Evolutionary conservation across 139 green algal genomes (phyloP), one percentile per base, ranked within the genome.

Genomic region (Asterochloris sp.): DNA sequence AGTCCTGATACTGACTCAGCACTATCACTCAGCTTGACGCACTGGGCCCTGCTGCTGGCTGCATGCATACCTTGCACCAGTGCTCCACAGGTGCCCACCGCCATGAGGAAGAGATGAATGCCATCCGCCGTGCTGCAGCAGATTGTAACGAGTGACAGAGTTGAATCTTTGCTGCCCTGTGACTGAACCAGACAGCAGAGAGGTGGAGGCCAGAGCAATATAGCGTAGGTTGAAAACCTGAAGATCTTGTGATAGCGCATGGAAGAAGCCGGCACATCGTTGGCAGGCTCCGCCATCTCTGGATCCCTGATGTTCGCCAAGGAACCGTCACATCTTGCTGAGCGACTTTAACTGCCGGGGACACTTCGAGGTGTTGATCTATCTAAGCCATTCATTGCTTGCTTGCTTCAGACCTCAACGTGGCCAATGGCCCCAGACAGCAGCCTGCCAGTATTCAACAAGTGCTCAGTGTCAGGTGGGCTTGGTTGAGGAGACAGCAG

Each of bases 1-100:
- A 0, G 54, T 87, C 26, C 82, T 63, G 2, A 87, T 66, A 19
- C 78, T 69, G n/a, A 66, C 91, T 14, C 92, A 83, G n/a, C 80
- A 89, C 19, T 95, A 66, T 63, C 92, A 96, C n/a, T 92, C 17
- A 16, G 14, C 16, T 69, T 76, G 17, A 76, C 17, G 24, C 69
- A 15, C 24, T 76, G 16, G 74, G 2, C 60, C 26, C 74, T 66
- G 62, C 15, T 74, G n/a, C 14, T 16, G 15, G 0, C 19, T 26
- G 6, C 17, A 11, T 16, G 62, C 61, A 24, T 26, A 83, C 85
- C 87, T 27, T 87, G 85, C 62, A 64, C 83, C 11, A 78, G 71
- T 38, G 83, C 83, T n/a, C 87, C 87, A 26, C 78, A 61, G 0
- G 67, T 24, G 17, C 86, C 86, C 28, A 88, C 15, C 54, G 74